Percentiles rank a stretch among this genome's conserved stretches.
These are phyloP conservation scores for Boehmeria nivea DNA, from an alignment of 306 rosid species.

Conservation along the genomic window DNA sequence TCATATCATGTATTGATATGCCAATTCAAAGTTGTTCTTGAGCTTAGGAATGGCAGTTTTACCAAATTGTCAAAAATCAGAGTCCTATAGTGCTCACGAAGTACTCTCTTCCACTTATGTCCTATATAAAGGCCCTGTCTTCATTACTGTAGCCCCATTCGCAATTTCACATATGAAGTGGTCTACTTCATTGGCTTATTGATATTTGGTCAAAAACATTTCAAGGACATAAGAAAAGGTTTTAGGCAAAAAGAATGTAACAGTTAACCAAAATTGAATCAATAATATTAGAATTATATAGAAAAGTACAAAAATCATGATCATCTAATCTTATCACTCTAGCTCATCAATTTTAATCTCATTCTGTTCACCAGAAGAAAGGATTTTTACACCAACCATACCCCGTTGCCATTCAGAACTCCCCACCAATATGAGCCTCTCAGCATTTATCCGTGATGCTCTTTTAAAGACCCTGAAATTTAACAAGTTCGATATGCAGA, in stretches of 20 bases:
- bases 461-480: slow-evolving; percentile 74
- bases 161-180: no score
- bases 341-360: slow-evolving; percentile 82
- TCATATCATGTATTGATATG: no score
- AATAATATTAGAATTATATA: not conserved
- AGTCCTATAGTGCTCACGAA: no score
- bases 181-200: no score
- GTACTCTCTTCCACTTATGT: no score
- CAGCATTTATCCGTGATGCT: slow-evolving; percentile 67
- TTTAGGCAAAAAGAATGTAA: slow-evolving; percentile 11
- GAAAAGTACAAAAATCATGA: not conserved
- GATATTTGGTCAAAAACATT: not conserved
- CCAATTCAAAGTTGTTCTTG: no score
- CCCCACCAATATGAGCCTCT: slow-evolving; percentile 78
- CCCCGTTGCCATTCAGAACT: slow-evolving; percentile 90
- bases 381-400: slow-evolving; percentile 74
- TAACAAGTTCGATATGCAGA: slow-evolving; percentile 9
- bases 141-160: no score
- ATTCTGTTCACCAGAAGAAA: slow-evolving; percentile 74
- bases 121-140: no score
- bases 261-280: not conserved
- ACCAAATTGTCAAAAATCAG: no score
- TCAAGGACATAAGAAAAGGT: not conserved
- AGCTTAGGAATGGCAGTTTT: no score
- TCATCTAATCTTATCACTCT: slow-evolving; percentile 27